A percentile compares a stretch with the other conserved stretches of the same genome.
phyloP scores from a whole-genome alignment of 2,329 filamentous ascomycete species.

The Talaromyces verruculosus region DNA sequence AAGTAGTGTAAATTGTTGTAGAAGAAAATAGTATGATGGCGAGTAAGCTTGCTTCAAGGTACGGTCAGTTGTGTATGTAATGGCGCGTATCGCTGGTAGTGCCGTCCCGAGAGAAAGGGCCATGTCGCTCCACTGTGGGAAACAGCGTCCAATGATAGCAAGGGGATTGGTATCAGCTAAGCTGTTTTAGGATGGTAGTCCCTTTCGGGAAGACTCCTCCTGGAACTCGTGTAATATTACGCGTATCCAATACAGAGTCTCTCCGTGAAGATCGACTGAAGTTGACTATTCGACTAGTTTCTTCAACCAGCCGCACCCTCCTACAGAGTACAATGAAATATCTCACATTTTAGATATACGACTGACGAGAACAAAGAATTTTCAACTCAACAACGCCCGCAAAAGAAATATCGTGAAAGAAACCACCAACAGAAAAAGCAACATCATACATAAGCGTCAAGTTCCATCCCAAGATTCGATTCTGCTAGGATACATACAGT shows the following conservation, averaged over 20 bases:
- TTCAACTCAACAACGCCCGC: background rate
- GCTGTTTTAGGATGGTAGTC: background rate
- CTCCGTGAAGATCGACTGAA: conserved; percentile 1
- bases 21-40: background rate
- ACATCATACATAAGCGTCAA: background rate
- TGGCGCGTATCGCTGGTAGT: conserved; percentile 9
- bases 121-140: conserved; percentile 3
- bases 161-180: fast-evolving
- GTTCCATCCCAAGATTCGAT: background rate
- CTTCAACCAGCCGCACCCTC: background rate
- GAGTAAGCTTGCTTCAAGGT: background rate
- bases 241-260: background rate
- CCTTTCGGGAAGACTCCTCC: background rate
- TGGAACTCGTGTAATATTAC: background rate
- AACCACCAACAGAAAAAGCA: background rate
- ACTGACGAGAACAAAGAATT: background rate
- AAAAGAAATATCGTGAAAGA: background rate
- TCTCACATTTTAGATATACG: background rate
- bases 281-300: background rate
- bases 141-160: background rate
- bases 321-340: background rate
- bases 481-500: background rate
- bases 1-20: background rate
- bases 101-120: conserved; percentile 19
- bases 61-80: conserved; percentile 2